phyloP scores from a whole-genome alignment of 148 eudicot species.

The Silene latifolia region DNA sequence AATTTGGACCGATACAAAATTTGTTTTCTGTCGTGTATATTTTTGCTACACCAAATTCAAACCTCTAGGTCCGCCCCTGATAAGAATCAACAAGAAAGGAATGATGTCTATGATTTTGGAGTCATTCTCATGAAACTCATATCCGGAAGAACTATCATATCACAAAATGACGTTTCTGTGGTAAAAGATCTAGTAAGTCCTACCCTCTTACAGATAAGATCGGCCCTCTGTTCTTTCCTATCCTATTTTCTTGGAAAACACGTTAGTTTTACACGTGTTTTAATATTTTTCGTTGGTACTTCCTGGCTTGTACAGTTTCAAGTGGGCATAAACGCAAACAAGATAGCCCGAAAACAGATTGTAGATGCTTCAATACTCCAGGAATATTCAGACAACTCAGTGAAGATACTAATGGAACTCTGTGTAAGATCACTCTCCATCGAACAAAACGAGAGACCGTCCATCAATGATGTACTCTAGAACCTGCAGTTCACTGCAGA shows the following conservation, averaged over 20 bases:
- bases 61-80: too few species aligned
- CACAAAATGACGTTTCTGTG: conserved; percentile 40
- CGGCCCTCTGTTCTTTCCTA: too few species aligned
- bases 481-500: conserved; percentile 79
- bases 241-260: too few species aligned
- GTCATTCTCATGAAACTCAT: conserved; percentile 67
- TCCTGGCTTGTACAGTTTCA: conserved; percentile 52
- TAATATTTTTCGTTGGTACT: background rate
- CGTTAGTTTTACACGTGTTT: too few species aligned
- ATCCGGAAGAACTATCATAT: conserved; percentile 48
- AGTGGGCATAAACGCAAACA: conserved; percentile 52
- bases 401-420: conserved; percentile 61
- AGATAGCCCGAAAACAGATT: conserved; percentile 48
- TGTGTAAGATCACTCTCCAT: conserved; percentile 51
- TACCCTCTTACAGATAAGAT: too few species aligned
- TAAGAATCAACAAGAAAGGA: conserved; percentile 41
- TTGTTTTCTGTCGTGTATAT: too few species aligned
- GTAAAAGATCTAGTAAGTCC: conserved; percentile 62
- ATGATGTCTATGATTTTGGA: conserved; percentile 68
- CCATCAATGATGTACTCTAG: conserved; percentile 76
- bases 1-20: too few species aligned
- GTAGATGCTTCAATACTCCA: conserved; percentile 61
- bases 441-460: conserved; percentile 47
- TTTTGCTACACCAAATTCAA: too few species aligned
- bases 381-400: conserved; percentile 60